Conservation (phyloP, 257 asterid genomes). For the Forsythia suspensa region DNA sequence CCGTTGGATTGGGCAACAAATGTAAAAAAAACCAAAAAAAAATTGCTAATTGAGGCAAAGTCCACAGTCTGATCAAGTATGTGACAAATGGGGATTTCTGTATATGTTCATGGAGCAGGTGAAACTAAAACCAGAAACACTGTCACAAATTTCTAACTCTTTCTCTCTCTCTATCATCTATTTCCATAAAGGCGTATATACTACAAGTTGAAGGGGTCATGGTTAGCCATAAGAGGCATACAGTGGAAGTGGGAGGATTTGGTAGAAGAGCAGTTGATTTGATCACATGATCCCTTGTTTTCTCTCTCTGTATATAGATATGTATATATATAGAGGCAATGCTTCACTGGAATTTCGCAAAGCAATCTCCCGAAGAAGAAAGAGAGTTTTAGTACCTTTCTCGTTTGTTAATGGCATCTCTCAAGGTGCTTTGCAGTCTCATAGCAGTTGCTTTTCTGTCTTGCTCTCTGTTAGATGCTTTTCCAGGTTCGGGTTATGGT, state of each 20-base stretch:
- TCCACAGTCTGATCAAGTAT: not conserved
- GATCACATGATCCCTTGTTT: slow-evolving; percentile 9
- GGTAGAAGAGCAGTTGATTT: slow-evolving; percentile 60
- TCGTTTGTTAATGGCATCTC: slow-evolving; percentile 40
- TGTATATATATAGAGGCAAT: slow-evolving; percentile 25
- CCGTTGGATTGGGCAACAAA: not conserved
- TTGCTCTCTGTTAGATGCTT: slow-evolving; percentile 34
- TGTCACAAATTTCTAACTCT: slow-evolving; percentile 26
- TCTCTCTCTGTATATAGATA: not conserved
- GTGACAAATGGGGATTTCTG: not conserved
- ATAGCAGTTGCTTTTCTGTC: slow-evolving; percentile 28
- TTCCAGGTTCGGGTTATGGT: slow-evolving; percentile 32
- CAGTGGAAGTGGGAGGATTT: slow-evolving; percentile 36
- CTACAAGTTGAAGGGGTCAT: slow-evolving; percentile 34
- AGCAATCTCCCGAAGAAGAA: slow-evolving; percentile 1
- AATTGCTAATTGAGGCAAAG: not conserved
- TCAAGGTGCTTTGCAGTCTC: slow-evolving; percentile 19
- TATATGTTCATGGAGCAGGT: slow-evolving; percentile 60
- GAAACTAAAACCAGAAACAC: slow-evolving; percentile 55
- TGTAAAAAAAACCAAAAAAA: not conserved
- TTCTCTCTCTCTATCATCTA: slow-evolving; percentile 1
- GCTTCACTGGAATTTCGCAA: slow-evolving; percentile 2
- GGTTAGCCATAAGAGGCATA: slow-evolving; percentile 22
- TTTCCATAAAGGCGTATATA: slow-evolving; percentile 6
- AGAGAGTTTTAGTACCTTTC: not conserved